Conservation (phyloP, 1,139 yeast species). For the Suhomyces panamericanus region DNA sequence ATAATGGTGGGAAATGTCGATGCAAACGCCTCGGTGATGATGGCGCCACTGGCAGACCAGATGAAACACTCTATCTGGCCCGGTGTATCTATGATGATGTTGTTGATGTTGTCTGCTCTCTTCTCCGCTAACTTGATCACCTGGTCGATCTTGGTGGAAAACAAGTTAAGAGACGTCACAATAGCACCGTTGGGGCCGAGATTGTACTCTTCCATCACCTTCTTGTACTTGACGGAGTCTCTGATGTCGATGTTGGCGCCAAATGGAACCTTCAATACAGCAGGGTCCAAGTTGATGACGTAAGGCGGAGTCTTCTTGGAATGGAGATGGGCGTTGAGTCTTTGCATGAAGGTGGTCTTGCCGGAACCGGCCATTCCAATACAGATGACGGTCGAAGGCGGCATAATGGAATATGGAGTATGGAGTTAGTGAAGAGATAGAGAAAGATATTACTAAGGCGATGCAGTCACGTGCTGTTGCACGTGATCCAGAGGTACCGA, state of each 20-base stretch:
- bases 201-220: slow-evolving; percentile 90
- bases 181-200: slow-evolving; percentile 99
- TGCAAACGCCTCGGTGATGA: slow-evolving; percentile 95
- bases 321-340: slow-evolving; percentile 87
- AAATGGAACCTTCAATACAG: slow-evolving; percentile 88
- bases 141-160: slow-evolving; percentile 94
- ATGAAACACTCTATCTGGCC: slow-evolving; percentile 98
- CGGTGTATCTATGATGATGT: slow-evolving; percentile 93
- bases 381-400: slow-evolving; percentile 71
- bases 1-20: slow-evolving; percentile 93
- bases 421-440: slow-evolving; percentile 1
- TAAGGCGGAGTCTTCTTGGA: slow-evolving; percentile 73
- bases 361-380: slow-evolving; percentile 99
- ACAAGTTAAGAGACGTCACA: slow-evolving; percentile 88
- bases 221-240: slow-evolving; percentile 92
- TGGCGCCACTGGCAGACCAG: slow-evolving; percentile 96
- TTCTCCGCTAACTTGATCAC: slow-evolving; percentile 85
- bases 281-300: slow-evolving; percentile 94
- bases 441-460: slow-evolving; percentile 5
- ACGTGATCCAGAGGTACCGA: too few relatives aligned
- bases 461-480: not conserved
- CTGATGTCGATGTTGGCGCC: slow-evolving; percentile 95
- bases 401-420: slow-evolving; percentile 29
- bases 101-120: slow-evolving; percentile 60
- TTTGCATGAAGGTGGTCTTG: slow-evolving; percentile 96